These are phyloP conservation scores for Neurospora crassa DNA, from an alignment of 2,329 filamentous ascomycete species.

Conservation along the genomic window DNA sequence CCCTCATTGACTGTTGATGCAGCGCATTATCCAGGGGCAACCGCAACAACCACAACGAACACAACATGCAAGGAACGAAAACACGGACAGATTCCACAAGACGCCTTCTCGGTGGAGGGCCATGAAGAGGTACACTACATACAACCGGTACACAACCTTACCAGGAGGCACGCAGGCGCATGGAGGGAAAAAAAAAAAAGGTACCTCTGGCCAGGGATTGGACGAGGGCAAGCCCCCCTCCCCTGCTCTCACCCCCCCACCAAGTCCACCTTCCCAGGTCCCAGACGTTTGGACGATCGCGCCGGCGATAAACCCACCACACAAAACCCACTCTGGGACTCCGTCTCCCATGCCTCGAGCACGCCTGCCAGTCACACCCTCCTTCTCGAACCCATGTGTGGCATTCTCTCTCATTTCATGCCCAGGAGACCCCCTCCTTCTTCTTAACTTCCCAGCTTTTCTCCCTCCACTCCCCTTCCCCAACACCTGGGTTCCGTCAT, in stretches of 20 bases:
- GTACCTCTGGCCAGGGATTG: not conserved
- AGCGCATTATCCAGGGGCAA: not conserved
- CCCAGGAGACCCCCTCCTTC: not conserved
- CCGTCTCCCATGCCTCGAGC: not conserved
- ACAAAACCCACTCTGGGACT: not conserved
- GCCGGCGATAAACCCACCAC: slow-evolving; percentile 3
- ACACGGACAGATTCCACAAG: not conserved
- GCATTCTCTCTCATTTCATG: not conserved
- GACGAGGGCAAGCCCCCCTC: not conserved
- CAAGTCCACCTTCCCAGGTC: not conserved
- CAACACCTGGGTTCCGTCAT: not conserved
- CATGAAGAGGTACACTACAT: too few relatives aligned
- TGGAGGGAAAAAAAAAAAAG: not conserved
- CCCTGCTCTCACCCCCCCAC: not conserved
- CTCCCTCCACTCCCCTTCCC: not conserved
- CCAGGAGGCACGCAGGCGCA: not conserved
- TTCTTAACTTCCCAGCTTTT: not conserved
- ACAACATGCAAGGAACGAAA: not conserved
- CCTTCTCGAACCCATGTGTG: not conserved
- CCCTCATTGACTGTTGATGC: not conserved
- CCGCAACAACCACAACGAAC: not conserved
- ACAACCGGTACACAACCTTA: not conserved
- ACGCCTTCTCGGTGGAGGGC: not conserved
- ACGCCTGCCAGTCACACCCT: not conserved
- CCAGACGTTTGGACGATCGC: not conserved